These are phyloP conservation scores for Nothopassalora personata DNA, from an alignment of 2,329 filamentous ascomycete species.

Conservation along the genomic window DNA sequence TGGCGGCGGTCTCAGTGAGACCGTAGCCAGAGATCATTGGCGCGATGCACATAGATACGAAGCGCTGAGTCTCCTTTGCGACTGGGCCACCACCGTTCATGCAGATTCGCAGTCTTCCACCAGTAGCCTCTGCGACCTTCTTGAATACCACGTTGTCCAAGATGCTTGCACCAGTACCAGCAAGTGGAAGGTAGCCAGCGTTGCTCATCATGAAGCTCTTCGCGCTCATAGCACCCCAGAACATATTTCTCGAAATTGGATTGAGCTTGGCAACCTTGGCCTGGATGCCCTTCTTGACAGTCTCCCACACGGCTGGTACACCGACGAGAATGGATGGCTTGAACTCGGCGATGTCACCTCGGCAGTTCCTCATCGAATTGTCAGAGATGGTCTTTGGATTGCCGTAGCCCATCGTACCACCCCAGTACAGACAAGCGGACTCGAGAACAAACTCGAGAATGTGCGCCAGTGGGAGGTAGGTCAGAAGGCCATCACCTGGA, in stretches of 20 bases:
- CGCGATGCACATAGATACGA: constrained; percentile 85
- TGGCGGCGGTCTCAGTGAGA: constrained; percentile 76
- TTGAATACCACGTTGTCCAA: constrained; percentile 84
- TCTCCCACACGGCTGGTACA: constrained; percentile 96
- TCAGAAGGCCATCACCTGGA: constrained; percentile 72
- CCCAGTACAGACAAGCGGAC: constrained; percentile 82
- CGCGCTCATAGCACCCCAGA: constrained; percentile 62
- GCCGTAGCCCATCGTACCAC: constrained; percentile 88
- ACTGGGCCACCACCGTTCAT: constrained; percentile 94
- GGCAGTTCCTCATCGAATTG: constrained; percentile 77
- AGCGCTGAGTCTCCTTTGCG: constrained; percentile 77
- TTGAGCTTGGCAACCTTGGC: constrained; percentile 68
- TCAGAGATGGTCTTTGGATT: constrained; percentile 86
- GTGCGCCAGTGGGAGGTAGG: constrained; percentile 90
- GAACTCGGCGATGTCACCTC: constrained; percentile 90
- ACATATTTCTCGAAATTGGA: constrained; percentile 67
- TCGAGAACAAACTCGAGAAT: constrained; percentile 97
- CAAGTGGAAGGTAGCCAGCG: constrained; percentile 45
- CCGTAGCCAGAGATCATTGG: constrained; percentile 95
- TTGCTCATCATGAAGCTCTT: constrained; percentile 55
- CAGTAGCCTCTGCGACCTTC: constrained; percentile 85
- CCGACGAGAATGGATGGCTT: constrained; percentile 85
- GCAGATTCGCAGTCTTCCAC: constrained; percentile 79
- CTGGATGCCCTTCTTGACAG: constrained; percentile 89
- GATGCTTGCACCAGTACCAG: constrained; percentile 52